Conservation (phyloP, 495 filamentous ascomycete genomes). For the Aspergillus coremiiformis region DNA sequence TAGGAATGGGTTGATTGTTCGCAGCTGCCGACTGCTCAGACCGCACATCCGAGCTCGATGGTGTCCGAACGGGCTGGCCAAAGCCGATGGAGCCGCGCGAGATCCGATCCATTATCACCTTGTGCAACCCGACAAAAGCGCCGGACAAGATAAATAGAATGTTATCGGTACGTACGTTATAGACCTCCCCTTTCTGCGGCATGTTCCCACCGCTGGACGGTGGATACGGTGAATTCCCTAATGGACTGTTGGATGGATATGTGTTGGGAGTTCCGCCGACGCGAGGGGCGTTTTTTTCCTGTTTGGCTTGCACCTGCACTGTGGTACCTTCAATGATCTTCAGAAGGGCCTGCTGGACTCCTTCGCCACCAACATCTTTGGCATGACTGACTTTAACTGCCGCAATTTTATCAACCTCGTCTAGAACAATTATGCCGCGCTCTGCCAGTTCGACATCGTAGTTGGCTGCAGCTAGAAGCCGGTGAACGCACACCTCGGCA, state of each 20-base stretch:
- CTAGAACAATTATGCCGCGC: slow-evolving; percentile 86
- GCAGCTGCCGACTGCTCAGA: slow-evolving; percentile 18
- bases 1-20: slow-evolving; percentile 39
- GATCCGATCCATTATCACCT: slow-evolving; percentile 76
- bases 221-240: slow-evolving; percentile 37
- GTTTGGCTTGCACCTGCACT: slow-evolving; percentile 74
- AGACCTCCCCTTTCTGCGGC: slow-evolving; percentile 70
- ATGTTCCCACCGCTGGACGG: slow-evolving; percentile 29
- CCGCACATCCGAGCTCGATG: slow-evolving; percentile 21
- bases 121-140: slow-evolving; percentile 89
- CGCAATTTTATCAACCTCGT: slow-evolving; percentile 96
- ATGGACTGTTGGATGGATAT: slow-evolving; percentile 44
- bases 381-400: slow-evolving; percentile 59
- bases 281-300: slow-evolving; percentile 54
- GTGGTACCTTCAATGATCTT: slow-evolving; percentile 97
- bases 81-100: slow-evolving; percentile 88
- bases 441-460: slow-evolving; percentile 83
- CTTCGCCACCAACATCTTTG: slow-evolving; percentile 85
- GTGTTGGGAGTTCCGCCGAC: slow-evolving; percentile 34
- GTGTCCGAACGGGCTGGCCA: slow-evolving; percentile 65
- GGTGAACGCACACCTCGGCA: slow-evolving; percentile 84
- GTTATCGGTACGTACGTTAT: slow-evolving; percentile 86
- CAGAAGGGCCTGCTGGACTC: slow-evolving; percentile 90
- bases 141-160: slow-evolving; percentile 96
- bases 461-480: slow-evolving; percentile 80